phyloP scores from a whole-genome alignment of 192 early-diverging fungal species.

The Coemansia javaensis region DNA sequence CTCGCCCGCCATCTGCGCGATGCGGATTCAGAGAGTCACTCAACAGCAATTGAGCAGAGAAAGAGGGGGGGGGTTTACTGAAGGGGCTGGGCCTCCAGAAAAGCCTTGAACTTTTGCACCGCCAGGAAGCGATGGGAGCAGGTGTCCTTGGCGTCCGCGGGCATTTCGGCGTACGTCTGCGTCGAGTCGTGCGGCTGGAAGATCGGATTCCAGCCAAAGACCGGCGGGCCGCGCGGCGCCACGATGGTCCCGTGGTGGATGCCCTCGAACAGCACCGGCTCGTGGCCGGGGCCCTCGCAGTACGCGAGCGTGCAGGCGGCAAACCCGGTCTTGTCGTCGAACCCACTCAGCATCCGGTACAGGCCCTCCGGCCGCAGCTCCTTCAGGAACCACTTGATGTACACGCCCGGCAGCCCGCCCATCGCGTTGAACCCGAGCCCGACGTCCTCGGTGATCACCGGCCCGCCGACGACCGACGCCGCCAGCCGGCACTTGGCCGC shows the following conservation, averaged over 20 bases:
- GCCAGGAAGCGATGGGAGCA: conserved; percentile 86
- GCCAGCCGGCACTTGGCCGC: conserved; percentile 76
- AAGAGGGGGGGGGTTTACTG: background rate
- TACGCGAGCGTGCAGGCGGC: conserved; percentile 92
- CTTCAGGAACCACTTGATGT: conserved; percentile 92
- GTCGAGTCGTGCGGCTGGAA: conserved; percentile 79
- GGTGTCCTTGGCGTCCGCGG: conserved; percentile 74
- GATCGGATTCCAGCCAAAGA: conserved; percentile 96
- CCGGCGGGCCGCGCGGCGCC: conserved; percentile 67
- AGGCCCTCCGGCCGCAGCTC: conserved; percentile 70
- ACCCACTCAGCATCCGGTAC: conserved; percentile 78
- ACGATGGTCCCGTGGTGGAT: conserved; percentile 79
- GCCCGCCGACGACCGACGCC: conserved; percentile 58
- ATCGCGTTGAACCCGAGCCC: conserved; percentile 90
- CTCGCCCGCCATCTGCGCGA: conserved; percentile 9
- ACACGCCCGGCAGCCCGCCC: conserved; percentile 86
- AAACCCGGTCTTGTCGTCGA: conserved; percentile 82
- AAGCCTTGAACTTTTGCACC: conserved; percentile 63
- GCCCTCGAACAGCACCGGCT: conserved; percentile 87
- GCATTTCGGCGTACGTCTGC: conserved; percentile 85
- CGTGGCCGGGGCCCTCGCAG: conserved; percentile 71
- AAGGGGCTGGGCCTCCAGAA: conserved; percentile 22
- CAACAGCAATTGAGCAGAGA: background rate
- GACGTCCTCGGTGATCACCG: conserved; percentile 91
- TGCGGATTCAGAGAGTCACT: background rate